These are phyloP conservation scores for Salix brachista DNA, from an alignment of 345 rosid species.

Conservation along the genomic window DNA sequence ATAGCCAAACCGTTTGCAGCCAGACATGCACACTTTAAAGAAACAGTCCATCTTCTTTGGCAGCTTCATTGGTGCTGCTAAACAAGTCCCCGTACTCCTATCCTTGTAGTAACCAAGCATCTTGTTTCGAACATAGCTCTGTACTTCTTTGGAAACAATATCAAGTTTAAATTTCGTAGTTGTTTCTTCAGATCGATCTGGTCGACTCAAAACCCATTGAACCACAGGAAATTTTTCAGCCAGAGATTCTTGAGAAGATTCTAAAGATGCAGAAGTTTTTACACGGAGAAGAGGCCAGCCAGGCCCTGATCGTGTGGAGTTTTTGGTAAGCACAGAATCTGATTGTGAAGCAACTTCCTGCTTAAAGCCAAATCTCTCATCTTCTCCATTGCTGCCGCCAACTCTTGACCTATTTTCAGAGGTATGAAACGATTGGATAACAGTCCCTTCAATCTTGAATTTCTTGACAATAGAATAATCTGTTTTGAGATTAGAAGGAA, in stretches of 20 bases:
- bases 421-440: background rate
- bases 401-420: slow-evolving; percentile 11
- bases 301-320: slow-evolving; percentile 11
- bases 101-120: background rate
- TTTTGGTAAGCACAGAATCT: background rate
- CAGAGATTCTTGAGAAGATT: slow-evolving; percentile 21
- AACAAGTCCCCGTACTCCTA: background rate
- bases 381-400: background rate
- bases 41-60: slow-evolving; percentile 6
- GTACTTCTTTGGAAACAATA: background rate
- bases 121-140: background rate
- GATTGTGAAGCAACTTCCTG: slow-evolving; percentile 6
- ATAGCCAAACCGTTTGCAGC: slow-evolving; percentile 18
- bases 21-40: slow-evolving; percentile 1
- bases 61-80: slow-evolving; percentile 9
- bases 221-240: background rate
- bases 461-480: background rate
- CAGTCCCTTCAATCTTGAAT: background rate
- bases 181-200: background rate
- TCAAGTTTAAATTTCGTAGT: background rate
- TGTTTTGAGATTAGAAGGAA: background rate
- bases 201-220: background rate
- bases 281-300: slow-evolving; percentile 46
- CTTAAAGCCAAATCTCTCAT: background rate
- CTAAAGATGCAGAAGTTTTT: slow-evolving; percentile 10